Conservation (phyloP, 192 early-diverging fungal species). For the Entomortierella lignicola region DNA sequence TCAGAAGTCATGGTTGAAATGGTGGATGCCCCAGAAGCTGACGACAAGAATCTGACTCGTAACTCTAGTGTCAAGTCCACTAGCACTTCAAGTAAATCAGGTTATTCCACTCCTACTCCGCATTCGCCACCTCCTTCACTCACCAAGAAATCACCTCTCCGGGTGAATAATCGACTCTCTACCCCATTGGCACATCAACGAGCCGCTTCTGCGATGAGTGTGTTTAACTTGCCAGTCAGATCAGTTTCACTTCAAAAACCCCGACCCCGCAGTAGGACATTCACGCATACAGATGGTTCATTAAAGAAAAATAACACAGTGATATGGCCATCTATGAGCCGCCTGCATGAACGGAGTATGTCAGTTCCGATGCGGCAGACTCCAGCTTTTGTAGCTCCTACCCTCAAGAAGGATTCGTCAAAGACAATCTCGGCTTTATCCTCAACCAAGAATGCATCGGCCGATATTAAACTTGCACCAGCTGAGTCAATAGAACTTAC, state of each 20-base stretch:
- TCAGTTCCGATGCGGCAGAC: neutral
- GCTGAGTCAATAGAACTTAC: neutral
- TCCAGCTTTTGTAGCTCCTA: neutral
- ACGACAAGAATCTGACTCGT: neutral
- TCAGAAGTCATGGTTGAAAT: constrained; percentile 19
- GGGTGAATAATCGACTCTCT: constrained; percentile 10
- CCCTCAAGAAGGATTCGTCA: neutral
- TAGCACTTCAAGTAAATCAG: neutral
- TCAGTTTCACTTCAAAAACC: neutral
- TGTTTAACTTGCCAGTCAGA: neutral
- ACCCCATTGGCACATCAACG: neutral
- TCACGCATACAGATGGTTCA: neutral
- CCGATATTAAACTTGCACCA: neutral
- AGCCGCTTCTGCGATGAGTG: neutral
- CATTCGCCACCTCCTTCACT: neutral
- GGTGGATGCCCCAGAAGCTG: neutral
- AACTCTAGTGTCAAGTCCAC: neutral
- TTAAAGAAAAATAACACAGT: neutral
- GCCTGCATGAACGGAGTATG: constrained; percentile 1
- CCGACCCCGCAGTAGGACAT: neutral
- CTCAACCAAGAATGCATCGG: neutral
- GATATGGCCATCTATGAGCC: constrained; percentile 46
- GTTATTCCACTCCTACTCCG: neutral
- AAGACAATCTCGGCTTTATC: neutral
- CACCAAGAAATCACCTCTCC: constrained; percentile 16